These are phyloP conservation scores for Paramecium tetraurelia DNA, from an alignment of 73 alveolate genomes.

Conservation along the genomic window DNA sequence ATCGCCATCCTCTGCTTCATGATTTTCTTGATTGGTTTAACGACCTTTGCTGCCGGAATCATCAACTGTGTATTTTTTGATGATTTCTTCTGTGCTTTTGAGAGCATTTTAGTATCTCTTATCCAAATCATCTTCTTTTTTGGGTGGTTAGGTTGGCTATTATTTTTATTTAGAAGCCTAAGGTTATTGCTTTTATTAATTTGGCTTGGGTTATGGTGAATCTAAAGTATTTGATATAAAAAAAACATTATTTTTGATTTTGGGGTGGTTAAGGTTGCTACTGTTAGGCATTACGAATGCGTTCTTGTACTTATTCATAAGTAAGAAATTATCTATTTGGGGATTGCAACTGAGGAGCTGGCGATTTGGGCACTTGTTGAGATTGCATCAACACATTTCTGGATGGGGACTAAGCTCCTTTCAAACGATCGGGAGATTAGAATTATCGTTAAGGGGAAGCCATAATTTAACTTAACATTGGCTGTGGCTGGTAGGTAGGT, in stretches of 20 bases:
- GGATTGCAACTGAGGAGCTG: neutral
- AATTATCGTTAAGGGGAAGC: constrained; percentile 15
- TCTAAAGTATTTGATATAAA: neutral
- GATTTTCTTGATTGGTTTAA: neutral
- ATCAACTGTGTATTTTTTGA: neutral
- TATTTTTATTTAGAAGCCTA: neutral
- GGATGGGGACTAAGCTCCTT: neutral
- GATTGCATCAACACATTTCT: constrained; percentile 21
- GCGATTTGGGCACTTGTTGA: neutral
- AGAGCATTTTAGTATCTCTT: constrained; percentile 28
- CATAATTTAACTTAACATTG: constrained; percentile 5
- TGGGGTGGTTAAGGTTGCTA: neutral
- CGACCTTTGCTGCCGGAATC: constrained; percentile 5
- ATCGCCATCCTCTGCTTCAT: neutral
- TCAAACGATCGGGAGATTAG: constrained; percentile 16
- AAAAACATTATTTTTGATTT: neutral
- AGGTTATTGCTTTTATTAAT: neutral
- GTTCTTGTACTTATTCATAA: neutral
- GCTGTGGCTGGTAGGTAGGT: neutral
- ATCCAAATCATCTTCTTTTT: neutral
- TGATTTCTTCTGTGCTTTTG: constrained; percentile 15
- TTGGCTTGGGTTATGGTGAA: neutral
- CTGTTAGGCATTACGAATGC: neutral
- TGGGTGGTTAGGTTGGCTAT: neutral
- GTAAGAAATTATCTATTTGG: neutral